phyloP scores from a whole-genome alignment of 1,284 basidiomycete genomes.

The Vanrija pseudolonga region DNA sequence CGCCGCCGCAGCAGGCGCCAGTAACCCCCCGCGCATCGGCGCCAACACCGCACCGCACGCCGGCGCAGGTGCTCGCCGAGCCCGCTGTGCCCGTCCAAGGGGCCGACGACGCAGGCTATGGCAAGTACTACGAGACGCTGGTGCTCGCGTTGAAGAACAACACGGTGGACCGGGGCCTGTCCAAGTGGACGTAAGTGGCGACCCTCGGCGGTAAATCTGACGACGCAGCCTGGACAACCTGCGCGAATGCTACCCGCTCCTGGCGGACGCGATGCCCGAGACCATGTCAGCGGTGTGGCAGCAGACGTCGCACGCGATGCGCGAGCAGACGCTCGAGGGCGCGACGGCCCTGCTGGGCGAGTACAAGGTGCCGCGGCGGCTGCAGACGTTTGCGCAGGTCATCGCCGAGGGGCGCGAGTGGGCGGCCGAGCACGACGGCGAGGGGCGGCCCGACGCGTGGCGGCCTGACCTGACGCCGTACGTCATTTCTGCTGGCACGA shows the following conservation, averaged over 20 bases:
- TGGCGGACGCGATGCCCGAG: slow-evolving; percentile 26
- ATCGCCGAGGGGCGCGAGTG: slow-evolving; percentile 33
- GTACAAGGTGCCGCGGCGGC: slow-evolving; percentile 29
- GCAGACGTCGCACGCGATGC: slow-evolving; percentile 24
- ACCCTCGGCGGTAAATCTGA: background rate
- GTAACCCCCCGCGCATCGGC: background rate
- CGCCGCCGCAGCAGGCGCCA: background rate
- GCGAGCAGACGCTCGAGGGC: slow-evolving; percentile 29
- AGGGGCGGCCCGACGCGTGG: slow-evolving; percentile 37
- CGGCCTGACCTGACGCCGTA: slow-evolving; percentile 37
- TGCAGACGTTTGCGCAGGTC: slow-evolving; percentile 33
- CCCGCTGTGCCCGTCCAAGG: slow-evolving; percentile 20
- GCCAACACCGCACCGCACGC: slow-evolving; percentile 2
- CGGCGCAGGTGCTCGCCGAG: slow-evolving; percentile 15
- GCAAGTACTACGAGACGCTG: slow-evolving; percentile 37
- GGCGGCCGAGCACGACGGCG: slow-evolving; percentile 9
- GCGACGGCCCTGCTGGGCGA: slow-evolving; percentile 30
- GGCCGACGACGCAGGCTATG: slow-evolving; percentile 30
- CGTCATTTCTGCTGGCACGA: slow-evolving; percentile 36
- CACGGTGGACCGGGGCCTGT: slow-evolving; percentile 37
- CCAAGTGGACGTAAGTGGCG: slow-evolving; percentile 43
- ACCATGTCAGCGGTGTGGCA: slow-evolving; percentile 31
- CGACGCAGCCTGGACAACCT: slow-evolving; percentile 32
- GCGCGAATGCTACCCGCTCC: slow-evolving; percentile 33
- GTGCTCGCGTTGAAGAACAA: slow-evolving; percentile 37